Percentiles rank a stretch among this genome's conserved stretches.
Evolutionary conservation across 805 yeast genomes (phyloP).

Genomic region (Candida insectalens): DNA sequence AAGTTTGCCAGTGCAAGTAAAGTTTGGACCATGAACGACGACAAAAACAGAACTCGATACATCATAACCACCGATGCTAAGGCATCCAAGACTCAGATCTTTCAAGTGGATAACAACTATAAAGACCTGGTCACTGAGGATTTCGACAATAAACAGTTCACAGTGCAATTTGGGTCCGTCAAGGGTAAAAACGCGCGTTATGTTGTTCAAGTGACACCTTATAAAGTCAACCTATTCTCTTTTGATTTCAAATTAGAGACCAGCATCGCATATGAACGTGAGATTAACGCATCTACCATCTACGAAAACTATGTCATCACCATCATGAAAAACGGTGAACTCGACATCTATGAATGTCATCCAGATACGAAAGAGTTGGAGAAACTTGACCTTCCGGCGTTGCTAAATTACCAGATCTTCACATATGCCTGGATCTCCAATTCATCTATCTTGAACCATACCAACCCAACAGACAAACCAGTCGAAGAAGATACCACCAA

Average conservation of each 20-base stretch:
- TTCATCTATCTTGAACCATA: conserved; percentile 34
- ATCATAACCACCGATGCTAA: conserved; percentile 63
- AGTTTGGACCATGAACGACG: conserved; percentile 56
- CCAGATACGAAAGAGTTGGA: conserved; percentile 13
- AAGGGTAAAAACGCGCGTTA: conserved; percentile 30
- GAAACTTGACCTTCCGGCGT: conserved; percentile 24
- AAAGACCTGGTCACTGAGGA: conserved; percentile 51
- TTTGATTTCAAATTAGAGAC: conserved; percentile 45
- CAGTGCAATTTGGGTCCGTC: conserved; percentile 54
- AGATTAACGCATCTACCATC: conserved; percentile 53
- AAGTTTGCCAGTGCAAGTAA: conserved; percentile 64
- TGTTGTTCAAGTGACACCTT: conserved; percentile 67
- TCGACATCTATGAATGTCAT: conserved; percentile 40
- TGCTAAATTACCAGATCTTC: conserved; percentile 33
- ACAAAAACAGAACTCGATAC: conserved; percentile 35
- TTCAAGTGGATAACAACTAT: conserved; percentile 52
- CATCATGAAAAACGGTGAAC: conserved; percentile 63
- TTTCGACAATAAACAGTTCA: conserved; percentile 52
- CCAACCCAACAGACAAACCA: conserved; percentile 7
- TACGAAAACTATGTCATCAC: conserved; percentile 55
- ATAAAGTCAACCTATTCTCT: conserved; percentile 53
- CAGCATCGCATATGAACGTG: conserved; percentile 45
- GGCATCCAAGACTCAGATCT: conserved; percentile 58
- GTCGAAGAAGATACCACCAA: conserved; percentile 11
- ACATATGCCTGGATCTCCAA: conserved; percentile 60